These are phyloP conservation scores for Mycena chlorophos DNA, from an alignment of 768 basidiomycete genomes.

Conservation along the genomic window DNA sequence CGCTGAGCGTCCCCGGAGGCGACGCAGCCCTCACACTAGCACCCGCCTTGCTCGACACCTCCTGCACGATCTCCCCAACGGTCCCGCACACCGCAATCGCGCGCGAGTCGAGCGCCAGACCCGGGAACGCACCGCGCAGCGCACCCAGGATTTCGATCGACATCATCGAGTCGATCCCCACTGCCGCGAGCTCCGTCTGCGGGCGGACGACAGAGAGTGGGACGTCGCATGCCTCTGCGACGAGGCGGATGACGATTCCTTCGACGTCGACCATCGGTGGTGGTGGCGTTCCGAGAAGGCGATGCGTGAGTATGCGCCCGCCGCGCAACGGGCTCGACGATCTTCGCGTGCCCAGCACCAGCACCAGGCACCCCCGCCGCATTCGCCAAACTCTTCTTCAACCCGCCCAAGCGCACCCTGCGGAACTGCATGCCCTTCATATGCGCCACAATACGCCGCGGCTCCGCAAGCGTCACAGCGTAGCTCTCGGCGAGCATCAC, in stretches of 20 bases:
- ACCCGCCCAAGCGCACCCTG: constrained; percentile 48
- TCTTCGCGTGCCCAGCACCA: neutral
- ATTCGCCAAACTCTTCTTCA: constrained; percentile 47
- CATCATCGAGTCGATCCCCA: constrained; percentile 67
- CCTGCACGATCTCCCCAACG: constrained; percentile 36
- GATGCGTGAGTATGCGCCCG: neutral
- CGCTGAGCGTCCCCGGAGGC: constrained; percentile 10
- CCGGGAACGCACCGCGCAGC: constrained; percentile 38
- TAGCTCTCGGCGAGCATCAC: constrained; percentile 53
- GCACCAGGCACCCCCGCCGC: constrained; percentile 25
- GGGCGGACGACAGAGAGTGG: constrained; percentile 34
- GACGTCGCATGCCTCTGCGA: constrained; percentile 45
- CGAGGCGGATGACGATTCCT: constrained; percentile 34
- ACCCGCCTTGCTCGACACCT: constrained; percentile 25
- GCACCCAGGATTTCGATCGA: constrained; percentile 54
- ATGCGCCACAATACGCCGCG: constrained; percentile 50
- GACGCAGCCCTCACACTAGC: neutral
- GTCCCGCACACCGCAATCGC: constrained; percentile 37
- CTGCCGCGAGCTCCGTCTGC: constrained; percentile 45
- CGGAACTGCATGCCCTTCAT: constrained; percentile 61
- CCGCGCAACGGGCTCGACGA: too few species aligned
- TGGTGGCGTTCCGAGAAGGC: constrained; percentile 1
- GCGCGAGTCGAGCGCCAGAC: constrained; percentile 29
- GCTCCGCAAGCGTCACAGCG: constrained; percentile 42
- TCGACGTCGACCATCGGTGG: constrained; percentile 24